phyloP scores from a whole-genome alignment of 371 early-diverging fungal species.

The Conidiobolus coronatus region DNA sequence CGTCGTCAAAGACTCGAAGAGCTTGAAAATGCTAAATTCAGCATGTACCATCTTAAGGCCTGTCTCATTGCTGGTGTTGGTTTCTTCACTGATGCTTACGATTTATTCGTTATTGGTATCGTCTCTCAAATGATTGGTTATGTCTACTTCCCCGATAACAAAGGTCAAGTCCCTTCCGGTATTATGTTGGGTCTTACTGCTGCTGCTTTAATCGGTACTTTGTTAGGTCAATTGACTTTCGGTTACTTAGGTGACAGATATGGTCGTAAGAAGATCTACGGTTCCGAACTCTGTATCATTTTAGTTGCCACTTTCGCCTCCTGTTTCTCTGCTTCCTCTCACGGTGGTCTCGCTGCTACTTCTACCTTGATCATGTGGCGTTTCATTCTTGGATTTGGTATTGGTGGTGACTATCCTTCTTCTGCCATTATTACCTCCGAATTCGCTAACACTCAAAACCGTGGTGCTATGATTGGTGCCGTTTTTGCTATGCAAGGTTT shows the following conservation, averaged over 20 bases:
- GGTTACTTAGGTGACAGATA: conserved; percentile 4
- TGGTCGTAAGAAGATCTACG: conserved; percentile 33
- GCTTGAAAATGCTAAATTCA: conserved; percentile 15
- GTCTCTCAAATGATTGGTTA: conserved; percentile 55
- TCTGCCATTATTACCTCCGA: conserved; percentile 76
- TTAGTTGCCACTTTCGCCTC: conserved; percentile 56
- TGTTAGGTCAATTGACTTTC: conserved; percentile 4
- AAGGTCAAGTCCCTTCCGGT: background rate
- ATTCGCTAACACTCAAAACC: conserved; percentile 44
- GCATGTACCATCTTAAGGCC: conserved; percentile 55
- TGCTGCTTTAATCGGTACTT: conserved; percentile 4
- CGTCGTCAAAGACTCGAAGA: too few species aligned
- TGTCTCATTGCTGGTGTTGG: conserved; percentile 61
- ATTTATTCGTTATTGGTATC: conserved; percentile 62
- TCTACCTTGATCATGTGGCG: conserved; percentile 61
- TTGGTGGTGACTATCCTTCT: conserved; percentile 71
- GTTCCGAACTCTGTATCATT: conserved; percentile 62
- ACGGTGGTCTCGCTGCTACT: conserved; percentile 39
- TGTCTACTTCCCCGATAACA: conserved; percentile 24
- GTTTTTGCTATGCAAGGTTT: conserved; percentile 87
- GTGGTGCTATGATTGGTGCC: conserved; percentile 46
- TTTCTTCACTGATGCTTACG: conserved; percentile 71
- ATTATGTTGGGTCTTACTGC: background rate
- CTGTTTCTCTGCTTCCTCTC: conserved; percentile 39
- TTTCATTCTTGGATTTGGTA: conserved; percentile 56